These are phyloP conservation scores for Psophocarpus tetragonolobus DNA, from an alignment of 306 rosid species.

Conservation along the genomic window DNA sequence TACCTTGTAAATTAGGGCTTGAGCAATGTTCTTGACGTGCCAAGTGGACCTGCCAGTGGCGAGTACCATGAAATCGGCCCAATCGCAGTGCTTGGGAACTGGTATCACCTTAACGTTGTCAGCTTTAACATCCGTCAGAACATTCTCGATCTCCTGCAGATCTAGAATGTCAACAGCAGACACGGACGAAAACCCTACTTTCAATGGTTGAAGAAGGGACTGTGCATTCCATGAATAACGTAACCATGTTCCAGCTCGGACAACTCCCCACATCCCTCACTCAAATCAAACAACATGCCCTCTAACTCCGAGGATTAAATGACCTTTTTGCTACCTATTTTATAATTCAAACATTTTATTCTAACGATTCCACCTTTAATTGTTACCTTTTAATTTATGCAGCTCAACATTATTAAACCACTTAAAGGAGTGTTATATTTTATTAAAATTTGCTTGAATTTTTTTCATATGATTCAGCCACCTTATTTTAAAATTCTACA, in stretches of 20 bases:
- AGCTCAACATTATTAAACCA: no score
- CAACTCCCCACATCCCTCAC: constrained; percentile 47
- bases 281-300: no score
- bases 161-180: constrained; percentile 42
- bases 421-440: no score
- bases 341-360: no score
- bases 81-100: constrained; percentile 51
- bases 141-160: constrained; percentile 74
- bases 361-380: no score
- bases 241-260: constrained; percentile 33
- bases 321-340: no score
- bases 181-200: constrained; percentile 42
- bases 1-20: constrained; percentile 89
- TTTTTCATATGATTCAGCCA: no score
- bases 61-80: constrained; percentile 90
- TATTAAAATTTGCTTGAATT: no score
- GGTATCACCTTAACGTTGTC: constrained; percentile 81
- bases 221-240: not conserved
- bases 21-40: constrained; percentile 96
- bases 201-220: constrained; percentile 45
- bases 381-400: no score
- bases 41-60: constrained; percentile 91
- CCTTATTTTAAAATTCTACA: no score
- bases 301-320: no score
- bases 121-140: constrained; percentile 80